Conservation (phyloP, 2,329 filamentous ascomycete species). For the Penicillium sp. region DNA sequence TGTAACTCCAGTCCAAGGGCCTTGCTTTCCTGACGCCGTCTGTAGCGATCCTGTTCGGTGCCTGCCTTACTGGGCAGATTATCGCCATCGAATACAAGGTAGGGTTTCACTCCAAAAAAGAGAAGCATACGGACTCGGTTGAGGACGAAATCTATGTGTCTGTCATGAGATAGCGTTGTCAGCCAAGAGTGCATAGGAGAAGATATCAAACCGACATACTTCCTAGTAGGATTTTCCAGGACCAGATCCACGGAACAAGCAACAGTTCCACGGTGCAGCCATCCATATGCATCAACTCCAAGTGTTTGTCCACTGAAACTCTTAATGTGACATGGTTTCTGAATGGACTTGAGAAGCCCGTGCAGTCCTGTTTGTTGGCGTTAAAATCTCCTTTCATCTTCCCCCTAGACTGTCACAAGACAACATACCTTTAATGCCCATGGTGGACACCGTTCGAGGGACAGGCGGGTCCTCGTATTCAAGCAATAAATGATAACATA, state of each 20-base stretch:
- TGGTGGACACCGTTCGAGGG: constrained; percentile 31
- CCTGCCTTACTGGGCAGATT: constrained; percentile 88
- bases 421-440: constrained; percentile 47
- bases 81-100: constrained; percentile 94
- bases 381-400: constrained; percentile 5
- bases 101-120: constrained; percentile 91
- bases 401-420: background rate
- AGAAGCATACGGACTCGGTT: constrained; percentile 89
- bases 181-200: background rate
- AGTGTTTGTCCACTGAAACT: constrained; percentile 84
- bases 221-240: constrained; percentile 79
- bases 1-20: constrained; percentile 74
- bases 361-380: constrained; percentile 64
- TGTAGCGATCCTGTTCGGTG: constrained; percentile 76
- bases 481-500: constrained; percentile 25
- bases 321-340: constrained; percentile 81
- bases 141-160: constrained; percentile 87
- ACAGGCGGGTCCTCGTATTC: constrained; percentile 32
- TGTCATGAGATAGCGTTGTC: constrained; percentile 40
- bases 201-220: constrained; percentile 52
- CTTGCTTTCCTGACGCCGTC: constrained; percentile 72
- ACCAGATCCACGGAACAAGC: constrained; percentile 89
- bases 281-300: constrained; percentile 96
- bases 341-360: constrained; percentile 92
- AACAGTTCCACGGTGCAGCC: constrained; percentile 91